Conservation (phyloP, 1,284 basidiomycete genomes). For the Flammula alnicola region DNA sequence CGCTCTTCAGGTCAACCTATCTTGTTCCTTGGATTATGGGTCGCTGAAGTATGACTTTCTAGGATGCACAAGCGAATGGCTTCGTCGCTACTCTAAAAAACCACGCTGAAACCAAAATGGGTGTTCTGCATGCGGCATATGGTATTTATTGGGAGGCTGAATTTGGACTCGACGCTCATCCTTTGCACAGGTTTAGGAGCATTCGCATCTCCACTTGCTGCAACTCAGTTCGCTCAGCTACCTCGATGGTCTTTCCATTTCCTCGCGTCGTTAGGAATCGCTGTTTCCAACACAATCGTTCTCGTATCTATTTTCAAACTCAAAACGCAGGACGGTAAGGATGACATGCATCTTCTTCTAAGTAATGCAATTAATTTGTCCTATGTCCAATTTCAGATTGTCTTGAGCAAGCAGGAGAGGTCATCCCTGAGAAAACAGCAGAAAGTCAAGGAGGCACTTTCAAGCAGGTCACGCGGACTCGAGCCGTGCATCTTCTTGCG, state of each 20-base stretch:
- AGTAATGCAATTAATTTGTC: not conserved
- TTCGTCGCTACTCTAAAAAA: conserved; percentile 52
- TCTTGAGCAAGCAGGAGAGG: conserved; percentile 38
- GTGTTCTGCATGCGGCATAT: conserved; percentile 57
- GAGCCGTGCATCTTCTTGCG: conserved; percentile 60
- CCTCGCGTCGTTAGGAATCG: conserved; percentile 61
- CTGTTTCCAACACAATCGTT: conserved; percentile 47
- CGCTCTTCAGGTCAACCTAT: conserved; percentile 35
- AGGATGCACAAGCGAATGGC: conserved; percentile 64
- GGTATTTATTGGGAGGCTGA: too few species aligned
- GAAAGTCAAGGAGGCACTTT: conserved; percentile 49
- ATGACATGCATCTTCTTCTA: not conserved
- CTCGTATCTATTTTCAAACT: conserved; percentile 57
- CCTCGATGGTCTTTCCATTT: conserved; percentile 64
- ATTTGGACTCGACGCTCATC: too few species aligned
- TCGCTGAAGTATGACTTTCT: not conserved
- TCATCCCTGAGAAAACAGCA: conserved; percentile 26
- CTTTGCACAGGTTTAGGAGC: conserved; percentile 54
- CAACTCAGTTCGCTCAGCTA: conserved; percentile 68
- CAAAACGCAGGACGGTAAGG: conserved; percentile 52
- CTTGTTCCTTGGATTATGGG: too few species aligned
- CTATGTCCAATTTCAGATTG: conserved; percentile 36
- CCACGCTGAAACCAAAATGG: conserved; percentile 53
- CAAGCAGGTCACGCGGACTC: conserved; percentile 57
- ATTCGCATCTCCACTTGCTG: conserved; percentile 65